Conservation (phyloP, 2,329 filamentous ascomycete genomes). For the Claviceps sorghi region DNA sequence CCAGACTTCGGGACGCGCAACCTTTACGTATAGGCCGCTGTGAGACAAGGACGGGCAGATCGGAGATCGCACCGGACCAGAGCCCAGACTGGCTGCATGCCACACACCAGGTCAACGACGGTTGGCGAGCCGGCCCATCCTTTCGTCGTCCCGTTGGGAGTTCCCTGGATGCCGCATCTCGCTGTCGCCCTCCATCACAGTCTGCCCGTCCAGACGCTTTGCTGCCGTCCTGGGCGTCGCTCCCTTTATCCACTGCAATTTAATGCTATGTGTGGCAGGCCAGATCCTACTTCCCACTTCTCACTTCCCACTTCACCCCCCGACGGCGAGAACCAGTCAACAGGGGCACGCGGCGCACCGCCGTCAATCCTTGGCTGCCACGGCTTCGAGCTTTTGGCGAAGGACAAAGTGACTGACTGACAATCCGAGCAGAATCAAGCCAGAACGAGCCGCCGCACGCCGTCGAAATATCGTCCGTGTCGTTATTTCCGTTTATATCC, state of each 20-base stretch:
- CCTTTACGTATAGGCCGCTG: no score
- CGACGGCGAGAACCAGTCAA: neutral
- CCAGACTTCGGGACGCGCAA: no score
- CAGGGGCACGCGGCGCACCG: neutral
- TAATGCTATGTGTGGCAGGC: neutral
- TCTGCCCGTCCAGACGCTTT: neutral
- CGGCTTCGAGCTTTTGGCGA: neutral
- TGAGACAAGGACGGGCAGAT: no score
- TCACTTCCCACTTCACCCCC: neutral
- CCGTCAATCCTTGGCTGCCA: neutral
- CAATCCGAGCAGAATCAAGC: neutral
- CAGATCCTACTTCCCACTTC: neutral
- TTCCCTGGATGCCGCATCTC: neutral
- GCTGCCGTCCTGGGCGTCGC: neutral
- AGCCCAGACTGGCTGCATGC: no score
- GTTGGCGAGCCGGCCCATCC: no score
- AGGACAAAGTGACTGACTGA: no score
- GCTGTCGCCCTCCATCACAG: neutral
- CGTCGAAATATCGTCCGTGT: neutral
- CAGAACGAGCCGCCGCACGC: neutral
- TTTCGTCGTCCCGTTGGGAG: no score
- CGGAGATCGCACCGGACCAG: no score
- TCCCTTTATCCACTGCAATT: neutral
- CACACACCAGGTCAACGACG: no score
- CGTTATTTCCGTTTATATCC: constrained; percentile 1